phyloP scores from a whole-genome alignment of 306 rosid genomes.

The Sphenostylis stenocarpa region DNA sequence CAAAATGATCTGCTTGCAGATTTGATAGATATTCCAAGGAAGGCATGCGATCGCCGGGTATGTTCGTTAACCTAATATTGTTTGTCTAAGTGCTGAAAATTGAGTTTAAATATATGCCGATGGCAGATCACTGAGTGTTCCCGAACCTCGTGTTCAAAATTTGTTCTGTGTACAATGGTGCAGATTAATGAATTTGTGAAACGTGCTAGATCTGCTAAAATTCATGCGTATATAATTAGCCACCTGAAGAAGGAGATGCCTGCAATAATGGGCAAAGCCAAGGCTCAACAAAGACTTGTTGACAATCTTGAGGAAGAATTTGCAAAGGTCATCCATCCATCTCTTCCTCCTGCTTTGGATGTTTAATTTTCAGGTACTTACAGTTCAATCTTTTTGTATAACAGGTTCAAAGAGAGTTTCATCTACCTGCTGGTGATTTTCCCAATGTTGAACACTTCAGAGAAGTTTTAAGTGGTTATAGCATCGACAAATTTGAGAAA shows the following conservation, averaged over 20 bases:
- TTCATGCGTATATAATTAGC: conserved; percentile 86
- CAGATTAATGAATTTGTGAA: conserved; percentile 98
- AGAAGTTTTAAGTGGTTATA: conserved; percentile 64
- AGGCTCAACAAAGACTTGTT: conserved; percentile 73
- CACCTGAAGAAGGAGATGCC: conserved; percentile 97
- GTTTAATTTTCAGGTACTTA: conserved; percentile 4
- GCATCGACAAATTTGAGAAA: conserved; percentile 83
- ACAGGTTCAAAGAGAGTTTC: conserved; percentile 86
- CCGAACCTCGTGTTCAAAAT: too few relatives aligned
- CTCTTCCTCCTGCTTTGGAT: not conserved
- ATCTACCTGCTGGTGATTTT: conserved; percentile 86
- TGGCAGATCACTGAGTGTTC: not conserved
- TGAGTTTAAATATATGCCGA: conserved; percentile 1
- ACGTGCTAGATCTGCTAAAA: conserved; percentile 95
- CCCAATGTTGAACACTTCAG: conserved; percentile 73
- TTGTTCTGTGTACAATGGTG: not conserved
- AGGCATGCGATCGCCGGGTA: conserved; percentile 91
- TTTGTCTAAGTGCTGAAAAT: not conserved
- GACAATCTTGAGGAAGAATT: conserved; percentile 82
- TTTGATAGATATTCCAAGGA: conserved; percentile 82
- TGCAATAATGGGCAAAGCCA: conserved; percentile 86
- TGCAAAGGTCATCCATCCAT: conserved; percentile 56
- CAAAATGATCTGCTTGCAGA: conserved; percentile 79
- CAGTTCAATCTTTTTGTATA: not conserved
- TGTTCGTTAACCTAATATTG: conserved; percentile 14